These are phyloP conservation scores for Eutrema heterophyllum DNA, from an alignment of 345 rosid genomes.

Conservation along the genomic window DNA sequence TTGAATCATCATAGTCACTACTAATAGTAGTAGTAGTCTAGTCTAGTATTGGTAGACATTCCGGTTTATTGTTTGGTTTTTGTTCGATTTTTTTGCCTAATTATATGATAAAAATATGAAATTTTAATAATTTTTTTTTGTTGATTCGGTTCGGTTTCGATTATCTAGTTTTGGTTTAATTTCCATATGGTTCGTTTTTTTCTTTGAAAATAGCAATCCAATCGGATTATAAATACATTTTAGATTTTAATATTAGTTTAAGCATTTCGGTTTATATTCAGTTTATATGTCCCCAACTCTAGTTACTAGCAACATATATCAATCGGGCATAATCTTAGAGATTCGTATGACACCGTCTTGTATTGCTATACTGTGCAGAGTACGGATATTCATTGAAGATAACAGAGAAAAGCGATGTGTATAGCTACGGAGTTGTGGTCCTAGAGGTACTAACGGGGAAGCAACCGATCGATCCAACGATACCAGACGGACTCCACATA, in stretches of 20 bases:
- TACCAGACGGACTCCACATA: constrained; percentile 66
- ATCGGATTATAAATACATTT: too few species aligned
- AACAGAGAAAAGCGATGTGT: constrained; percentile 84
- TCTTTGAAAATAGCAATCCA: too few species aligned
- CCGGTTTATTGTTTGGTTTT: background rate
- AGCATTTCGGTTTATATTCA: background rate
- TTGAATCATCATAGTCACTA: background rate
- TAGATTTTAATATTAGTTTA: background rate
- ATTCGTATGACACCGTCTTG: background rate
- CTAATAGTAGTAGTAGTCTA: background rate
- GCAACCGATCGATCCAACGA: constrained; percentile 86
- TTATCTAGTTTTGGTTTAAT: background rate
- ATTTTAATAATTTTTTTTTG: too few species aligned
- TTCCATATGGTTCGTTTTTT: background rate
- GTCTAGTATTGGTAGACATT: background rate
- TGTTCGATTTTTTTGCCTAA: background rate
- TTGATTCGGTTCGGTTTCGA: background rate
- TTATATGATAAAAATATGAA: too few species aligned
- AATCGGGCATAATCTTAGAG: background rate
- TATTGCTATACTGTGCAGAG: constrained; percentile 34
- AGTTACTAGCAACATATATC: background rate
- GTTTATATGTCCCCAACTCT: background rate
- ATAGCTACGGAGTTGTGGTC: constrained; percentile 89
- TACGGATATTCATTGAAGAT: constrained; percentile 88
- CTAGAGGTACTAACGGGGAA: constrained; percentile 79